A percentile compares a stretch with the other conserved stretches of the same genome.
phyloP scores from a whole-genome alignment of 2,329 filamentous ascomycete genomes.

The Calonectria hawksworthii region DNA sequence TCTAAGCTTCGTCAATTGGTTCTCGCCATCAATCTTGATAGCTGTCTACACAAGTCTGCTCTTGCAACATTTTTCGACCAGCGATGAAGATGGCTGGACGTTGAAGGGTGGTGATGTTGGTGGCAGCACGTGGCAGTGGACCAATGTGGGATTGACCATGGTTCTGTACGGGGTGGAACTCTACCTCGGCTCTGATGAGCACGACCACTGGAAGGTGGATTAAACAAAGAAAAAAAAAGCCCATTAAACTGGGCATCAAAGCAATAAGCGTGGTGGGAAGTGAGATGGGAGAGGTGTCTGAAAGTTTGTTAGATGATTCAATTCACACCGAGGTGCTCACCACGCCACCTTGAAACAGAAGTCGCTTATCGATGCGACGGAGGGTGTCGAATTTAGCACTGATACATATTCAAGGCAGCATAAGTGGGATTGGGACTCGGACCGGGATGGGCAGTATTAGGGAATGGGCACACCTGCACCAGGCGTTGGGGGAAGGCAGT shows the following conservation, averaged over 20 bases:
- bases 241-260: not conserved
- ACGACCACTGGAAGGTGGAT: slow-evolving; percentile 96
- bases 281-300: not conserved
- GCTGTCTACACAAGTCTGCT: slow-evolving; percentile 96
- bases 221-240: slow-evolving; percentile 59
- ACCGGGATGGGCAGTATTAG: slow-evolving; percentile 37
- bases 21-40: slow-evolving; percentile 93
- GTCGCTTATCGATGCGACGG: slow-evolving; percentile 17
- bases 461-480: slow-evolving; percentile 41
- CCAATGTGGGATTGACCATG: slow-evolving; percentile 93
- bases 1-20: slow-evolving; percentile 89
- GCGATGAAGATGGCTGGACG: slow-evolving; percentile 83
- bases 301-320: slow-evolving; percentile 1
- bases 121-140: slow-evolving; percentile 92
- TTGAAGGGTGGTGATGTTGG: slow-evolving; percentile 84
- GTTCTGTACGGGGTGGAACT: slow-evolving; percentile 90
- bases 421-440: slow-evolving; percentile 40
- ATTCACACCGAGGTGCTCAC: slow-evolving; percentile 19
- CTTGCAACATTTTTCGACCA: slow-evolving; percentile 93
- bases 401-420: slow-evolving; percentile 38
- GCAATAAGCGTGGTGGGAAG: not conserved
- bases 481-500: slow-evolving; percentile 50
- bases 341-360: slow-evolving; percentile 25
- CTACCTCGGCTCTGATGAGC: slow-evolving; percentile 86
- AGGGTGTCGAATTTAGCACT: slow-evolving; percentile 22